Conservation (phyloP, 2,329 filamentous ascomycete genomes). For the Ceratocystis huliohia region DNA sequence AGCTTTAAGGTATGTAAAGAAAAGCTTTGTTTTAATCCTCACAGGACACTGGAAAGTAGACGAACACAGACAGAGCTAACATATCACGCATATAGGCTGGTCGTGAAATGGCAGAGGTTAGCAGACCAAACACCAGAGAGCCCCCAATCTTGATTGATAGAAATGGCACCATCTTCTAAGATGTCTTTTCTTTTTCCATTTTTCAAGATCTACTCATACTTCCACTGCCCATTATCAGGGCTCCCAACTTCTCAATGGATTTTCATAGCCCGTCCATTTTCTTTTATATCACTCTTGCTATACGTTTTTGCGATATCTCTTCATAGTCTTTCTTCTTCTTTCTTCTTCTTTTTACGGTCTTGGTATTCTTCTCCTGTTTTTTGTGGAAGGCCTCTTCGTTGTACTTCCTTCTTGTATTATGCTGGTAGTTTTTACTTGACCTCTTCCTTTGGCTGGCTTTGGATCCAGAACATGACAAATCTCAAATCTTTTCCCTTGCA, state of each 20-base stretch:
- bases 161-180: slow-evolving; percentile 77
- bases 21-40: slow-evolving; percentile 25
- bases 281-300: background rate
- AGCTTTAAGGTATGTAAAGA: slow-evolving; percentile 71
- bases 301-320: background rate
- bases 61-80: background rate
- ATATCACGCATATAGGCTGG: slow-evolving; percentile 52
- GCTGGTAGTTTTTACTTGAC: slow-evolving; percentile 3
- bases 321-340: background rate
- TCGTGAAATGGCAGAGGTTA: slow-evolving; percentile 89
- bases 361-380: slow-evolving; percentile 1
- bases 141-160: slow-evolving; percentile 93
- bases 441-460: background rate
- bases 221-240: background rate
- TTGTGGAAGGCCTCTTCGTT: slow-evolving; percentile 6
- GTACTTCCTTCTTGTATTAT: slow-evolving; percentile 1
- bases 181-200: background rate
- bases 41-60: background rate
- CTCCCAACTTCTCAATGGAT: background rate
- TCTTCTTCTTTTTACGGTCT: background rate
- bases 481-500: background rate
- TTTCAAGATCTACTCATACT: background rate
- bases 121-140: slow-evolving; percentile 88
- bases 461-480: background rate
- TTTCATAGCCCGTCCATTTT: background rate